phyloP scores from a whole-genome alignment of 225 moss, liverwort and hornwort genomes.

The Lunularia cruciata region DNA sequence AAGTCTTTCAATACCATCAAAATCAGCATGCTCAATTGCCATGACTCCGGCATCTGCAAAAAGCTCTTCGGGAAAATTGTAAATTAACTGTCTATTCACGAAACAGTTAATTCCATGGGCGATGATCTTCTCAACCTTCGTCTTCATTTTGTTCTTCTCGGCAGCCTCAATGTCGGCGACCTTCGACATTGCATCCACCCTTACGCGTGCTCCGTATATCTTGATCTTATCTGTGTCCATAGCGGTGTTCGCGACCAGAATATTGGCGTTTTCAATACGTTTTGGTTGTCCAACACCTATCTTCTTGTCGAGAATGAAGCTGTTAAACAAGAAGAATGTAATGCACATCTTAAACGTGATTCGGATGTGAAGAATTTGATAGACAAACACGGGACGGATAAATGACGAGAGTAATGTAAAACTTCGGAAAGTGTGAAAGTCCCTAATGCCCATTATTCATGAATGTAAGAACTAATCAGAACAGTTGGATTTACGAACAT shows the following conservation, averaged over 20 bases:
- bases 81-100: slow-evolving; percentile 91
- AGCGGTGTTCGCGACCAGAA: slow-evolving; percentile 91
- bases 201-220: slow-evolving; percentile 93
- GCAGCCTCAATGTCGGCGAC: slow-evolving; percentile 98
- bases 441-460: too few species aligned
- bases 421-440: too few species aligned
- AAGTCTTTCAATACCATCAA: slow-evolving; percentile 89
- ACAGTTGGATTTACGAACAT: too few species aligned
- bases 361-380: too few species aligned
- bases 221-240: slow-evolving; percentile 99
- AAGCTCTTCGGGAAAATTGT: slow-evolving; percentile 94
- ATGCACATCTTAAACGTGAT: neutral
- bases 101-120: slow-evolving; percentile 94
- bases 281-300: slow-evolving; percentile 98
- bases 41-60: slow-evolving; percentile 95
- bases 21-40: slow-evolving; percentile 99
- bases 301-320: slow-evolving; percentile 96
- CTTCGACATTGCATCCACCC: slow-evolving; percentile 98
- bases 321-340: slow-evolving; percentile 29
- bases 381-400: too few species aligned
- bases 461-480: too few species aligned
- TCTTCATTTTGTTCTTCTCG: slow-evolving; percentile 92
- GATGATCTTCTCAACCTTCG: slow-evolving; percentile 82
- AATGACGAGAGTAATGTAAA: too few species aligned
- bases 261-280: slow-evolving; percentile 89